These are phyloP conservation scores for Rhodotorula sp. DNA, from an alignment of 1,284 basidiomycete genomes.

Conservation along the genomic window DNA sequence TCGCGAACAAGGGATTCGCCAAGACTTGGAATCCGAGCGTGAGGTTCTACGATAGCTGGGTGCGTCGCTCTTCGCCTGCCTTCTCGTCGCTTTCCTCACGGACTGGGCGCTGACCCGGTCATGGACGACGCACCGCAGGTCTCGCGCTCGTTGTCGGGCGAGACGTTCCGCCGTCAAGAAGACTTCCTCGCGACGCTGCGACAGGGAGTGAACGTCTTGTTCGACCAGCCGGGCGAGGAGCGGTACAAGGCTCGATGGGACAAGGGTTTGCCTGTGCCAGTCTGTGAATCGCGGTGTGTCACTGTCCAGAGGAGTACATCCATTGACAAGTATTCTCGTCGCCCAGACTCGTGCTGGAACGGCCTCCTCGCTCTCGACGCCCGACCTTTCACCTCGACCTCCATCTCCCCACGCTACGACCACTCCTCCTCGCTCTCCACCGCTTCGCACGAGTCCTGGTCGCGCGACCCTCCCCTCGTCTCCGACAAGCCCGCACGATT, in stretches of 20 bases:
- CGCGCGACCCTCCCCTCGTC: background rate
- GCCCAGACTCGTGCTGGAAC: constrained; percentile 49
- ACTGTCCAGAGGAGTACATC: too few species aligned
- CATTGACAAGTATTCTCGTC: background rate
- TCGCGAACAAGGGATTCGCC: constrained; percentile 14
- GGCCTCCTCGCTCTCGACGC: constrained; percentile 49
- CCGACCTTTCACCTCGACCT: constrained; percentile 42
- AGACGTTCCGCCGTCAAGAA: constrained; percentile 28
- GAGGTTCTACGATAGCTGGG: constrained; percentile 55
- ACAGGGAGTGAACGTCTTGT: constrained; percentile 35
- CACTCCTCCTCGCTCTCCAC: background rate
- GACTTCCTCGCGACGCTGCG: constrained; percentile 26
- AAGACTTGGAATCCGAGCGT: constrained; percentile 33
- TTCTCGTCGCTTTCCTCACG: constrained; percentile 14
- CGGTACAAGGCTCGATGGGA: constrained; percentile 12
- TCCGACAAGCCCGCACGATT: constrained; percentile 12
- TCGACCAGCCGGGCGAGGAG: constrained; percentile 20
- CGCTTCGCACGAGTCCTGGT: background rate
- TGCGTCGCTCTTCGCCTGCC: constrained; percentile 46
- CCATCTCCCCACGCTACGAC: constrained; percentile 15
- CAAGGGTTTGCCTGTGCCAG: constrained; percentile 28
- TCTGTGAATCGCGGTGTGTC: too few species aligned
- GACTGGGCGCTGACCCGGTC: rapidly evolving
- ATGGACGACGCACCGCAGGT: constrained; percentile 20
- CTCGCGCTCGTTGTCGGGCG: constrained; percentile 22